Conservation (phyloP, 768 basidiomycete genomes). For the Suillus hirtellus region DNA sequence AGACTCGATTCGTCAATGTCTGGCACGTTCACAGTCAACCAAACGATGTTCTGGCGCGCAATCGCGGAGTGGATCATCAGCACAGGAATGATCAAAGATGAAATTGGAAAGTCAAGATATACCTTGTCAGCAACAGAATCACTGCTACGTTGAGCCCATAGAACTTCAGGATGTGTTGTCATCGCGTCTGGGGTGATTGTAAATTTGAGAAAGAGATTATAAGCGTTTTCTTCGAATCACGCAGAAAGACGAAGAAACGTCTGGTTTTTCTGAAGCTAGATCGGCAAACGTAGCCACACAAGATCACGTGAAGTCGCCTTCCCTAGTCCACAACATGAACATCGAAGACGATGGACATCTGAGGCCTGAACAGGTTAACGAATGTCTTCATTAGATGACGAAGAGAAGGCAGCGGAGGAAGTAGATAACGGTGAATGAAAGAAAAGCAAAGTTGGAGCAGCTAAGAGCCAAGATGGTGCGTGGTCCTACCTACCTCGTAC, state of each 20-base stretch:
- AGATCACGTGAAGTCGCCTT: conserved; percentile 1
- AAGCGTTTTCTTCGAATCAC: conserved; percentile 26
- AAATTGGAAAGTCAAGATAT: conserved; percentile 11
- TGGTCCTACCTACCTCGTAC: conserved; percentile 7
- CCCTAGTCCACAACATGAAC: not conserved
- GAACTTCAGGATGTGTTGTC: conserved; percentile 76
- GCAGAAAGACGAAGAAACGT: conserved; percentile 34
- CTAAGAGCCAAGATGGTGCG: conserved; percentile 77
- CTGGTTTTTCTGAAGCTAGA: not conserved
- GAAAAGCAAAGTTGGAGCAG: conserved; percentile 75
- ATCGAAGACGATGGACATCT: not conserved
- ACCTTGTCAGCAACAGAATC: conserved; percentile 67
- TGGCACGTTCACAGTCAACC: conserved; percentile 81
- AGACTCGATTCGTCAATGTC: conserved; percentile 63
- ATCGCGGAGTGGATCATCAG: conserved; percentile 9
- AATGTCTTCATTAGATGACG: conserved; percentile 1
- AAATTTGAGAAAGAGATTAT: conserved; percentile 13
- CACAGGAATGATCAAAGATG: not conserved
- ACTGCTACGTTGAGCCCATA: conserved; percentile 95
- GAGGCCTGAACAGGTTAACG: not conserved
- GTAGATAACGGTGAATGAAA: conserved; percentile 59
- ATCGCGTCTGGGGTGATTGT: conserved; percentile 29
- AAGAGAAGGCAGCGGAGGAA: conserved; percentile 16
- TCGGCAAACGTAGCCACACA: conserved; percentile 8
- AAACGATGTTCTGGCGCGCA: conserved; percentile 77